Evolutionary conservation across 164 flowering plant species (phyloP).

Genomic region (Stephania yunnanensis): DNA sequence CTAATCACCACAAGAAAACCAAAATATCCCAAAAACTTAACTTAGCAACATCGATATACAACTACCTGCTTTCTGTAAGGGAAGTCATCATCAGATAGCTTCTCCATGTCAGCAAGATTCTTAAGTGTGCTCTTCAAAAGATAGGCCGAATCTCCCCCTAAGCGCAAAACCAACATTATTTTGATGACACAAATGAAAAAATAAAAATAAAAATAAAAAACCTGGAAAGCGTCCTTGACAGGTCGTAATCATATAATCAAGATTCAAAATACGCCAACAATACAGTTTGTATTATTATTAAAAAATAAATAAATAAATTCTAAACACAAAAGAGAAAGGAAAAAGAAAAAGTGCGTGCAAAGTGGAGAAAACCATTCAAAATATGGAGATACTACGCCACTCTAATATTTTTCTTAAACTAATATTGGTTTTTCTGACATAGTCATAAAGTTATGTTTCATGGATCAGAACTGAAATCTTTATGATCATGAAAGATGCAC

Average conservation of each 20-base stretch:
- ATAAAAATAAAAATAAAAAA: no score
- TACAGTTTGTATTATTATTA: neutral
- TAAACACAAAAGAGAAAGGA: neutral
- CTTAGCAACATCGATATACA: neutral
- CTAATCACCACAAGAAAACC: neutral
- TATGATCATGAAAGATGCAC: no score
- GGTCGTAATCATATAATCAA: no score
- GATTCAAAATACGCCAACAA: neutral
- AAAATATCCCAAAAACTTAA: neutral
- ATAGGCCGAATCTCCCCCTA: conserved; percentile 54
- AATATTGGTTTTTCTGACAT: no score
- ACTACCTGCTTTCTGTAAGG: conserved; percentile 79
- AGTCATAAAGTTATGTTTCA: no score
- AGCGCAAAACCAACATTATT: neutral
- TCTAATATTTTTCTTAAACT: no score
- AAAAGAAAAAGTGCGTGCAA: neutral
- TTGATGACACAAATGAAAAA: neutral
- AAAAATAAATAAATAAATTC: neutral
- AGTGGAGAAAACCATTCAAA: neutral
- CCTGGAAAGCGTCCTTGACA: no score
- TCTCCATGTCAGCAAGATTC: conserved; percentile 75
- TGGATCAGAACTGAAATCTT: no score
- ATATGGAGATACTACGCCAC: no score
- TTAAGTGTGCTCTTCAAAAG: conserved; percentile 52
- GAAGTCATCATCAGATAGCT: conserved; percentile 71